A percentile compares a stretch with the other conserved stretches of the same genome.
Evolutionary conservation across 768 basidiomycete genomes (phyloP).

Genomic region (Agaricus subrufescens): DNA sequence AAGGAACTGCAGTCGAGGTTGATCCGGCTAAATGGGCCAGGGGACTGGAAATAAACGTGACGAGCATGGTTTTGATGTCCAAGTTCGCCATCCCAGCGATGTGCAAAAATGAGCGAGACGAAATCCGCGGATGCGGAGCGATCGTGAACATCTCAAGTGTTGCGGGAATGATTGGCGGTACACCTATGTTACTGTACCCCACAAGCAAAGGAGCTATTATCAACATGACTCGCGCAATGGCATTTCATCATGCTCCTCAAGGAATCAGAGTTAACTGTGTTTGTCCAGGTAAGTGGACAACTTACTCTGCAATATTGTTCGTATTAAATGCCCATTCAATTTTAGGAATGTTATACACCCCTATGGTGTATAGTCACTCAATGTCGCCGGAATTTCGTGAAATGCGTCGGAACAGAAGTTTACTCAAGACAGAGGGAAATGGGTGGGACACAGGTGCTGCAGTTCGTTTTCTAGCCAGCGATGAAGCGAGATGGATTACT

Average conservation of each 20-base stretch:
- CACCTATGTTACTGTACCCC: constrained; percentile 35
- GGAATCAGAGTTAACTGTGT: constrained; percentile 38
- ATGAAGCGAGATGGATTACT: constrained; percentile 40
- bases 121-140: constrained; percentile 28
- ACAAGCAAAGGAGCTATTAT: constrained; percentile 39
- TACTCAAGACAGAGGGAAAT: constrained; percentile 37
- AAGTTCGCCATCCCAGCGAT: constrained; percentile 39
- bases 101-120: constrained; percentile 27
- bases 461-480: constrained; percentile 34
- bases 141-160: constrained; percentile 39
- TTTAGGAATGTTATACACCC: constrained; percentile 37
- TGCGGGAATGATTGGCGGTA: constrained; percentile 32
- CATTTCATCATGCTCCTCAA: constrained; percentile 33
- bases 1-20: constrained; percentile 34
- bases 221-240: constrained; percentile 43
- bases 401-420: constrained; percentile 28
- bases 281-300: constrained; percentile 28
- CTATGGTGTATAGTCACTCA: constrained; percentile 33
- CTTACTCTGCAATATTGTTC: neutral
- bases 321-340: neutral
- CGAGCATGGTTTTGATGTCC: constrained; percentile 40
- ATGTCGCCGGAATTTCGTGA: constrained; percentile 33
- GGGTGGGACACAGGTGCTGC: constrained; percentile 39
- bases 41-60: constrained; percentile 34
- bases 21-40: constrained; percentile 29